Conservation (phyloP, 1,139 yeast species). For the Yamadazyma trypodendri region DNA sequence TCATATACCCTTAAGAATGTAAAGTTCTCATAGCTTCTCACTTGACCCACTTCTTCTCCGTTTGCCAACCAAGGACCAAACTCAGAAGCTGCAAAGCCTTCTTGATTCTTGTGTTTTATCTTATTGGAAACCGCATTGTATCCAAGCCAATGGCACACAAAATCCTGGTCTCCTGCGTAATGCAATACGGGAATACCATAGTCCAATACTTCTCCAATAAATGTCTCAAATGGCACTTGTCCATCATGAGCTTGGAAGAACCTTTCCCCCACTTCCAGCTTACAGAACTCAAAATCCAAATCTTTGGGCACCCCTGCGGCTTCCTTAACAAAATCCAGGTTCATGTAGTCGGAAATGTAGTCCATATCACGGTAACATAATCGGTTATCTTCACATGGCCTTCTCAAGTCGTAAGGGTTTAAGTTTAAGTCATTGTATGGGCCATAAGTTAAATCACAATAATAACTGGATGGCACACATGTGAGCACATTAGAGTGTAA, state of each 20-base stretch:
- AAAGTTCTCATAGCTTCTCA: constrained; percentile 52
- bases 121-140: constrained; percentile 36
- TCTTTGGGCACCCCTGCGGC: constrained; percentile 62
- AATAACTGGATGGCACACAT: constrained; percentile 55
- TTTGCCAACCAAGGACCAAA: constrained; percentile 41
- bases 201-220: constrained; percentile 57
- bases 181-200: constrained; percentile 39
- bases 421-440: constrained; percentile 61
- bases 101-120: constrained; percentile 28
- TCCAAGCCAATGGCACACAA: constrained; percentile 42
- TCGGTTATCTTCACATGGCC: constrained; percentile 49
- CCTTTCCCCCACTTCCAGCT: constrained; percentile 51
- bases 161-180: constrained; percentile 43
- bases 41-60: constrained; percentile 57
- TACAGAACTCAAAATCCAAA: constrained; percentile 55
- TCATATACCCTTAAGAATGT: constrained; percentile 63
- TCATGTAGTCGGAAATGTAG: constrained; percentile 58
- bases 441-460: constrained; percentile 40
- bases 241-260: constrained; percentile 63
- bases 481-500: constrained; percentile 40
- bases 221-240: constrained; percentile 63
- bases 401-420: constrained; percentile 70
- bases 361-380: constrained; percentile 60
- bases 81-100: constrained; percentile 23
- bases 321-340: constrained; percentile 54